phyloP scores from a whole-genome alignment of 257 asterid species.

The Gynochthodes officinalis region DNA sequence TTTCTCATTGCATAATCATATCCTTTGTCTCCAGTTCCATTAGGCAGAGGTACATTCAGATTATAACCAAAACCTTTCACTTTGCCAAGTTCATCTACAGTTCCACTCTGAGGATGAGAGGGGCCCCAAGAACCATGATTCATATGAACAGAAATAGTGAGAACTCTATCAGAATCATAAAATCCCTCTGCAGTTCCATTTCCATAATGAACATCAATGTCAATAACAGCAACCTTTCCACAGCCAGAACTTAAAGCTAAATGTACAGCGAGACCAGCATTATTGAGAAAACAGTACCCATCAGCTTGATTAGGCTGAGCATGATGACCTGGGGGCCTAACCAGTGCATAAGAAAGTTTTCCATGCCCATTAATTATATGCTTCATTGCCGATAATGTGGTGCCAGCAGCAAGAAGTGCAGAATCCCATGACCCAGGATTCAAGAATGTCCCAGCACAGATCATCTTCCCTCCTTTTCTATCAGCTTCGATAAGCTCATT shows the following conservation, averaged over 20 bases:
- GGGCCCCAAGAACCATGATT: slow-evolving; percentile 99
- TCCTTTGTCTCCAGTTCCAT: slow-evolving; percentile 85
- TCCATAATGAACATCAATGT: slow-evolving; percentile 91
- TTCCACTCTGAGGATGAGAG: slow-evolving; percentile 83
- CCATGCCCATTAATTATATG: slow-evolving; percentile 56
- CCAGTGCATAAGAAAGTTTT: slow-evolving; percentile 66
- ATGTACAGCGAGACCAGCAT: slow-evolving; percentile 74
- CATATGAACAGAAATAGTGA: slow-evolving; percentile 89
- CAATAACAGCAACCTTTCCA: slow-evolving; percentile 59
- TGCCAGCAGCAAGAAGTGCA: slow-evolving; percentile 90
- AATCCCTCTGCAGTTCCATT: slow-evolving; percentile 95
- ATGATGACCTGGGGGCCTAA: slow-evolving; percentile 96
- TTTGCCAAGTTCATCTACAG: slow-evolving; percentile 78
- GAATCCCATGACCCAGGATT: slow-evolving; percentile 87
- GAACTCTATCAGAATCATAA: slow-evolving; percentile 58
- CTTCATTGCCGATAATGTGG: slow-evolving; percentile 78
- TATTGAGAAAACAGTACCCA: slow-evolving; percentile 89
- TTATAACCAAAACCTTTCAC: slow-evolving; percentile 78
- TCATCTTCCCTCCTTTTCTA: slow-evolving; percentile 37
- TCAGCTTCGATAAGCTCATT: slow-evolving; percentile 75
- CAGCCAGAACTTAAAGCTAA: slow-evolving; percentile 55
- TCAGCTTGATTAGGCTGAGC: slow-evolving; percentile 90
- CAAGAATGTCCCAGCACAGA: slow-evolving; percentile 73
- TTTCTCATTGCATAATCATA: slow-evolving; percentile 57
- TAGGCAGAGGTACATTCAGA: slow-evolving; percentile 82